A percentile compares a stretch with the other conserved stretches of the same genome.
phyloP scores from a whole-genome alignment of 1,139 yeast species.

The Candida labiduridarum region DNA sequence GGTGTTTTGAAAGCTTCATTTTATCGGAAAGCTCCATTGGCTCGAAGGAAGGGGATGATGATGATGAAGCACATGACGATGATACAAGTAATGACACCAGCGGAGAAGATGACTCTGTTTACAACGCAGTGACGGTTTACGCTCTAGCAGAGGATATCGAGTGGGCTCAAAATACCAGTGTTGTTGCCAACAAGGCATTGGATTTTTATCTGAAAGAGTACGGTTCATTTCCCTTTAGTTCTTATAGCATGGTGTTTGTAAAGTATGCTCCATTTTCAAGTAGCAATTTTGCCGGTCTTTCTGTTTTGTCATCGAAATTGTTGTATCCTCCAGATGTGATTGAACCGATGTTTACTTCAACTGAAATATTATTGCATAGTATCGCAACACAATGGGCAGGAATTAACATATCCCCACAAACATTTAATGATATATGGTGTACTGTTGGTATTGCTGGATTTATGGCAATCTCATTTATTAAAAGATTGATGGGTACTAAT shows the following conservation, averaged over 20 bases:
- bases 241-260: slow-evolving; percentile 77
- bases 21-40: slow-evolving; percentile 40
- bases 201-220: slow-evolving; percentile 85
- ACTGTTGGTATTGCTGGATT: slow-evolving; percentile 82
- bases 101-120: slow-evolving; percentile 29
- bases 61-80: slow-evolving; percentile 33
- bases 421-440: slow-evolving; percentile 88
- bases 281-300: slow-evolving; percentile 75
- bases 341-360: slow-evolving; percentile 75
- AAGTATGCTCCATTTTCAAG: slow-evolving; percentile 41
- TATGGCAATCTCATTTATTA: slow-evolving; percentile 77
- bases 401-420: slow-evolving; percentile 81
- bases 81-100: slow-evolving; percentile 35
- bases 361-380: slow-evolving; percentile 68
- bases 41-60: slow-evolving; percentile 39
- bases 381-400: slow-evolving; percentile 94
- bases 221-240: slow-evolving; percentile 90
- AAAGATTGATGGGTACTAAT: slow-evolving; percentile 77
- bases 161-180: slow-evolving; percentile 72
- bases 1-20: slow-evolving; percentile 72
- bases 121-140: slow-evolving; percentile 54
- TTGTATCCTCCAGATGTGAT: slow-evolving; percentile 77
- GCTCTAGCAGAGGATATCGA: slow-evolving; percentile 58
- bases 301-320: slow-evolving; percentile 63
- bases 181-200: slow-evolving; percentile 74